Conservation (phyloP, 129 eudicot genomes). For the Kitagawia praeruptora region DNA sequence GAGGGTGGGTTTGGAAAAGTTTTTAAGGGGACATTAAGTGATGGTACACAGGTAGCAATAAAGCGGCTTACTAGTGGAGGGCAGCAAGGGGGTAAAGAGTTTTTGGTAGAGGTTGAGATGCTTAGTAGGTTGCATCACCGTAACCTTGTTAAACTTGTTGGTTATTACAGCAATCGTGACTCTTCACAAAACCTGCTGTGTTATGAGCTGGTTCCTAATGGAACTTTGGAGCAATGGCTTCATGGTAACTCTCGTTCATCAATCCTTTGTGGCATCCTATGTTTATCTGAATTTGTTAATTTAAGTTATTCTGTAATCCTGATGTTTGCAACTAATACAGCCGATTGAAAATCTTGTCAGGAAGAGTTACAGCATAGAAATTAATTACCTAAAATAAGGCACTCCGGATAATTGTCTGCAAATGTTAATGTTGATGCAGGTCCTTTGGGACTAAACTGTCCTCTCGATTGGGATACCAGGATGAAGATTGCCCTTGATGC, state of each 20-base stretch:
- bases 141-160: constrained; percentile 95
- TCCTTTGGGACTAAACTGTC: constrained; percentile 81
- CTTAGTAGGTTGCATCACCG: constrained; percentile 98
- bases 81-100: constrained; percentile 93
- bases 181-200: constrained; percentile 84
- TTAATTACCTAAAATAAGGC: background rate
- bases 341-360: background rate
- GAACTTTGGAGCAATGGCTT: constrained; percentile 94
- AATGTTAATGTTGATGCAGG: constrained; percentile 44
- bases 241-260: constrained; percentile 45
- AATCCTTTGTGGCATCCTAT: background rate
- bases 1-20: constrained; percentile 89
- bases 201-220: constrained; percentile 94
- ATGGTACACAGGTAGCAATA: constrained; percentile 94
- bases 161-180: constrained; percentile 78
- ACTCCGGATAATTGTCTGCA: background rate
- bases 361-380: background rate
- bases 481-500: constrained; percentile 99
- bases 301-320: background rate
- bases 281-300: background rate
- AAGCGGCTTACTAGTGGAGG: constrained; percentile 88
- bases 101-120: constrained; percentile 97
- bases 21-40: constrained; percentile 44
- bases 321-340: background rate
- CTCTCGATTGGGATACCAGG: constrained; percentile 92